Base-by-base conservation (phyloP, 2,329 filamentous ascomycete species). In the Microdochium bolleyi region DNA sequence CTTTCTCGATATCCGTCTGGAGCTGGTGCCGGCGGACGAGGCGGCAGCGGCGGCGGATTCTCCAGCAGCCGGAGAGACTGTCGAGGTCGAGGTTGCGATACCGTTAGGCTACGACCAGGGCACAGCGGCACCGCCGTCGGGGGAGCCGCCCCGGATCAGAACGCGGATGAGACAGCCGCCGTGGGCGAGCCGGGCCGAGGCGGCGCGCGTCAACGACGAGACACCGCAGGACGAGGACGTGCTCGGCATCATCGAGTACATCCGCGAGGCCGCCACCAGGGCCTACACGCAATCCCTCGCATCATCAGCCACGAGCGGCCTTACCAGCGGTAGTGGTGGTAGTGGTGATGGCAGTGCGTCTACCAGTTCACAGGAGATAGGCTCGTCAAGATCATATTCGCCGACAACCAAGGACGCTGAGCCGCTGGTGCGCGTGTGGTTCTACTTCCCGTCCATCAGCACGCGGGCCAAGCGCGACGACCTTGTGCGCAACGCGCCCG, bases 401-500 rank as follows among this genome's bases (percentile, higher is more conserved):
- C 24, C 19, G 14, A 30, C 22, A 41, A 46, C 24, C 24, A n/a
- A 1, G 49, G 41, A 11, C n/a, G 3, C 2, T 5, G 59, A 53
- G 0, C 61, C 71, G 0, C 58, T 78, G 1, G 72, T 79, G 2
- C 68, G 81, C 9, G 80, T 78, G 1, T 84, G 80, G 80, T 84
- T 84, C 60, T 84, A 84, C 63, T 83, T 84, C 56, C 80, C 80
- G 0, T 83, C 79, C 1, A 76, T 84, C 52, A 79, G 75, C 41
- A 84, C 80, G 0, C 75, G 81, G 2, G 72, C 73, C 48, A 84
- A 84, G 59, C 71, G 81, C 49, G 73, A 78, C 57, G 80, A 84
- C 56, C 65, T 84, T 44, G 74, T 84, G 48, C 73, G 71, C 52
- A 66, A 79, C 53, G 79, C 79, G 0, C 75, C 79, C 0, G 57